A percentile compares a stretch with the other conserved stretches of the same genome.
phyloP scores from a whole-genome alignment of 2,329 filamentous ascomycete genomes.

The Alternaria ethzedia region DNA sequence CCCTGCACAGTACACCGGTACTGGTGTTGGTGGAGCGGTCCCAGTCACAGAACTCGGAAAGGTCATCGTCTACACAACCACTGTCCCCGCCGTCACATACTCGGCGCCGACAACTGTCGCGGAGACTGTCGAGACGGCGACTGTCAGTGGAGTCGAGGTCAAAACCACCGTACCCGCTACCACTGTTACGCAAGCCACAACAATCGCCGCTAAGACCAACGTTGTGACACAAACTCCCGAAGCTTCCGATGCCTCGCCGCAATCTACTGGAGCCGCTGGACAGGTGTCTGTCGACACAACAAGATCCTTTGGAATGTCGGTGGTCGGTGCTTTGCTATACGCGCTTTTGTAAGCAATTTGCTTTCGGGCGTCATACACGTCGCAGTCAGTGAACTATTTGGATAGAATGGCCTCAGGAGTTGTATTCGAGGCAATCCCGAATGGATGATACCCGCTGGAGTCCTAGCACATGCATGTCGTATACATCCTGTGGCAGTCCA shows the following conservation, averaged over 20 bases:
- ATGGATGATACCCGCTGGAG: slow-evolving; percentile 30
- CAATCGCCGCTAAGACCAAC: slow-evolving; percentile 26
- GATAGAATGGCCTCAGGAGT: background rate
- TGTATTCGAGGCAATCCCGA: slow-evolving; percentile 6
- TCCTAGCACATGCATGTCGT: background rate
- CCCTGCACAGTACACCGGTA: slow-evolving; percentile 55
- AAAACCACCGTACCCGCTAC: slow-evolving; percentile 25
- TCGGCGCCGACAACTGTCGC: slow-evolving; percentile 31
- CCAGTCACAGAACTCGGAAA: slow-evolving; percentile 53
- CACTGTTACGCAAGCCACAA: slow-evolving; percentile 33
- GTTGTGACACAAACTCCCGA: slow-evolving; percentile 25
- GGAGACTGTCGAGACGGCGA: slow-evolving; percentile 24
- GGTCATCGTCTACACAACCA: slow-evolving; percentile 45
- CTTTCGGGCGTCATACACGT: background rate
- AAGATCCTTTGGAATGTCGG: slow-evolving; percentile 30
- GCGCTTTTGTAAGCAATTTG: slow-evolving; percentile 20
- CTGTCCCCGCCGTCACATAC: slow-evolving; percentile 34
- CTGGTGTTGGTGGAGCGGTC: slow-evolving; percentile 55
- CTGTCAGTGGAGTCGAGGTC: slow-evolving; percentile 23
- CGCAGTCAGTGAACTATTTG: background rate
- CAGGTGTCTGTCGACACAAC: slow-evolving; percentile 22
- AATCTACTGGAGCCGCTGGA: slow-evolving; percentile 26
- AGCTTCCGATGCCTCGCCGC: slow-evolving; percentile 20
- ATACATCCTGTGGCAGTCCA: slow-evolving; percentile 5
- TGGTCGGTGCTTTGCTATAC: slow-evolving; percentile 36